Evolutionary conservation across 1,284 basidiomycete genomes (phyloP), one percentile per base, ranked within the genome.

Genomic region (Mycosarcoma maydis): DNA sequence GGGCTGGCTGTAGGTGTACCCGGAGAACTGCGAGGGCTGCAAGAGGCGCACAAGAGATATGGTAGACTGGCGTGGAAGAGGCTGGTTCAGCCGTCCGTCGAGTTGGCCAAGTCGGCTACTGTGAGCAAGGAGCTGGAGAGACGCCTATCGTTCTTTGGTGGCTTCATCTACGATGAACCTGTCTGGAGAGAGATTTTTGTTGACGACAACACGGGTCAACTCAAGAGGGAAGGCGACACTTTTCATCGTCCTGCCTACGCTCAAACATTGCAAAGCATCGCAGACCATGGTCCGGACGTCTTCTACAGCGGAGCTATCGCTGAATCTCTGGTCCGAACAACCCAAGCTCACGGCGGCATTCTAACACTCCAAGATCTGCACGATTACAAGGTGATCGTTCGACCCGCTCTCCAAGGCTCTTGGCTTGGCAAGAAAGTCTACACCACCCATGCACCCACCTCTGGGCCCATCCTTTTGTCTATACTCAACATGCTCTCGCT

Each of bases 351-450:
- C 9, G 92, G 92, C n/a, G 93, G 93, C 2, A 89, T 93, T 45
- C 82, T 94, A 70, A 87, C 90, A 0, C 83, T 87, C 54, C 83
- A 85, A 46, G 92, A 95, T 82, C 82, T 95, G 26, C 84, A 85
- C 47, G 84, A 84, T 16, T 98, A 94, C 83, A 80, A 84, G 26
- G 88, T 90, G 22, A 45, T 65, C 2, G 87, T 92, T n/a, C 83
- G 86, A 52, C 88, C 85, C 29, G 91, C 95, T 5, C 84, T 96
- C 36, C 80, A 88, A 75, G 90, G 91, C 5, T 87, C 86, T 0
- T 98, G 92, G 82, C 94, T 46, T 80, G 88, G 88, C 38, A 87
- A 88, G 73, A 91, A 87, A 57, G 85, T 98, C 22, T 96, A 92
- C 83, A 93, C 92, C 0, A 87, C 90, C 0, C 56, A 87, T 88